Base-by-base conservation (phyloP, 768 basidiomycete genomes). In the Mycena pura region DNA sequence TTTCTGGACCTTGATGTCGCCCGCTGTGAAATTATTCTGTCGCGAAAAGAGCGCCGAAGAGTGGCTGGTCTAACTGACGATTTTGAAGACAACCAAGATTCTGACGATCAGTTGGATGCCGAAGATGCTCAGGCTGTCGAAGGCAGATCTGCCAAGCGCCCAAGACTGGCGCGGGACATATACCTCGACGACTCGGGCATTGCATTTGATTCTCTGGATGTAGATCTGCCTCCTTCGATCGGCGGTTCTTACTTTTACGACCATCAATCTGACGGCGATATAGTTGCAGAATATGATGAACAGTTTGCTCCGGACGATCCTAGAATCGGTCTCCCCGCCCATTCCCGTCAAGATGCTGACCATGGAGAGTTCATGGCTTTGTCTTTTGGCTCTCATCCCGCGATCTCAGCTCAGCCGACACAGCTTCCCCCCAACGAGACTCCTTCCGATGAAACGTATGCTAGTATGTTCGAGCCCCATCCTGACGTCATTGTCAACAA, bases 21-120 rank as follows among this genome's bases (percentile, higher is more conserved):
- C 44, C 62, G 51, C 7, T 75, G 70, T 25, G 75, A 74, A 17
- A 74, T 84, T 11, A 68, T 84, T 29, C 64, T 83, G 52, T 81
- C 80, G 19, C 74, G 78, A 38, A 72, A 70, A 22, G 83, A 85
- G 60, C 73, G 82, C 6, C 59, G 64, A 58, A 68, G 70, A 65
- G 60, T 66, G 41, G 67, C 60, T 28, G 71, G 63, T 39, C 59
- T 66, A 31, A 38, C 65, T 5, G 58, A 53, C 5, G 48, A 60
- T 22, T 47, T 48, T 22, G 54, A 62, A 57, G 49, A 50, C 14
- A 49, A 47, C 44, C 17, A 47, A 19, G 55, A 41, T 40, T 17
- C 44, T 52, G 46, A 48, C 47, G 38, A 24, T 15, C 15, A 19
- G 39, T 31, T 52, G 45, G 38, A 61, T 9, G 21, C 29, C 22